Conservation (phyloP, 2,329 filamentous ascomycete genomes). For the Trichoderma polysporum region DNA sequence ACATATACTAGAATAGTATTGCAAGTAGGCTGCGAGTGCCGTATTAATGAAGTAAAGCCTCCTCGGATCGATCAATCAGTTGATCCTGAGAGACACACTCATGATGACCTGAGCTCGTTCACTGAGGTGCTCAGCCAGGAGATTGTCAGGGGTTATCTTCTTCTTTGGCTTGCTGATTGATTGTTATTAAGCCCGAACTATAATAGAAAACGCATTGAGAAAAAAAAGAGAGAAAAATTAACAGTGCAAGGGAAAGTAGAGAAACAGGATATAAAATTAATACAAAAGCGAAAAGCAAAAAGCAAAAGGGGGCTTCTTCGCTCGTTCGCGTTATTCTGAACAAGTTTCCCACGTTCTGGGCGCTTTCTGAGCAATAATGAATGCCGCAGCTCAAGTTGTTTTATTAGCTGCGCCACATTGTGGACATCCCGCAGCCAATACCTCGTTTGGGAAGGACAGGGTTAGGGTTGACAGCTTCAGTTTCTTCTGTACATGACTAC, state of each 20-base stretch:
- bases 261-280: neutral
- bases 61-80: too few species aligned
- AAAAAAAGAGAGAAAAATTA: neutral
- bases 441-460: neutral
- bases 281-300: neutral
- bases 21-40: too few species aligned
- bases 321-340: neutral
- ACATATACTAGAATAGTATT: too few species aligned
- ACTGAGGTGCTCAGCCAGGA: too few species aligned
- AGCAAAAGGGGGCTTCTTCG: neutral
- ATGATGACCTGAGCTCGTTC: too few species aligned
- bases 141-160: too few species aligned
- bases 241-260: neutral
- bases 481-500: neutral
- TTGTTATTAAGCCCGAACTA: too few species aligned
- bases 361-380: neutral
- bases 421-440: neutral
- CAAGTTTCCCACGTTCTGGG: neutral
- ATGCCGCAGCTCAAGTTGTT: neutral
- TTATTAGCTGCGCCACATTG: conserved; percentile 9
- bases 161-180: too few species aligned
- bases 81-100: too few species aligned
- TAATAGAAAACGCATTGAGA: too few species aligned
- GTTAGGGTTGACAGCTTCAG: conserved; percentile 4
- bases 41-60: too few species aligned